phyloP scores from a whole-genome alignment of 2,329 filamentous ascomycete species.

The Didymella segeticola region DNA sequence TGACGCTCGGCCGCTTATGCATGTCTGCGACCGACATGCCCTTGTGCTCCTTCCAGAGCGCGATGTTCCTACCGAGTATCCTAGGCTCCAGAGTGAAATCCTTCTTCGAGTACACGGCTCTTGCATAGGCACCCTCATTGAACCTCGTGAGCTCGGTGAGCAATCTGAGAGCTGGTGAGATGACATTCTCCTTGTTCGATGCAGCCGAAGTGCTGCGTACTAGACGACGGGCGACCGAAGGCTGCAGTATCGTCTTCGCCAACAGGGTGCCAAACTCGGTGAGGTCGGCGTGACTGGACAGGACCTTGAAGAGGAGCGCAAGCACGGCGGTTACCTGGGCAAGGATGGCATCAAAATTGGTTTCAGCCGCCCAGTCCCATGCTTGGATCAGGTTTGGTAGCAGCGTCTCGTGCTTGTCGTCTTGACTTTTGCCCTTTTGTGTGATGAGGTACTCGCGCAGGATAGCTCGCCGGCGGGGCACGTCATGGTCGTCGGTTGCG shows the following conservation, averaged over 20 bases:
- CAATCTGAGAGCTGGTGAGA: conserved; percentile 85
- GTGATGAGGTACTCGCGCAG: conserved; percentile 73
- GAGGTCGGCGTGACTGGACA: conserved; percentile 77
- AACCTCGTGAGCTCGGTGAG: conserved; percentile 85
- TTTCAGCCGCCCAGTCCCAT: conserved; percentile 83
- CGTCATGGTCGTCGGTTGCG: conserved; percentile 58
- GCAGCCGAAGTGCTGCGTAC: conserved; percentile 79
- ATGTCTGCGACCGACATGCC: conserved; percentile 66
- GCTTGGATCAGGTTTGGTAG: conserved; percentile 83
- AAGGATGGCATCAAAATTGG: conserved; percentile 80
- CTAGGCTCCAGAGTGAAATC: conserved; percentile 75
- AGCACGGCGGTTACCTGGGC: conserved; percentile 82
- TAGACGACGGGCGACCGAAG: conserved; percentile 79
- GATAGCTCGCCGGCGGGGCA: conserved; percentile 61
- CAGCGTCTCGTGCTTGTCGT: conserved; percentile 67
- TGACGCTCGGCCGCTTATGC: conserved; percentile 74
- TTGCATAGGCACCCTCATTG: conserved; percentile 83
- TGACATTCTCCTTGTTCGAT: conserved; percentile 84
- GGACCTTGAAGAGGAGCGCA: conserved; percentile 78
- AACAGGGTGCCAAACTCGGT: conserved; percentile 77
- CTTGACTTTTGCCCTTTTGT: conserved; percentile 57
- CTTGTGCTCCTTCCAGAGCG: conserved; percentile 63
- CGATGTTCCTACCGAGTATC: conserved; percentile 79
- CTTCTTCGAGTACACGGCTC: conserved; percentile 76
- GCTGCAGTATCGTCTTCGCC: conserved; percentile 81